Evolutionary conservation across 2,329 filamentous ascomycete species (phyloP), one percentile per base, ranked within the genome.

Genomic region (Phoma sp.): DNA sequence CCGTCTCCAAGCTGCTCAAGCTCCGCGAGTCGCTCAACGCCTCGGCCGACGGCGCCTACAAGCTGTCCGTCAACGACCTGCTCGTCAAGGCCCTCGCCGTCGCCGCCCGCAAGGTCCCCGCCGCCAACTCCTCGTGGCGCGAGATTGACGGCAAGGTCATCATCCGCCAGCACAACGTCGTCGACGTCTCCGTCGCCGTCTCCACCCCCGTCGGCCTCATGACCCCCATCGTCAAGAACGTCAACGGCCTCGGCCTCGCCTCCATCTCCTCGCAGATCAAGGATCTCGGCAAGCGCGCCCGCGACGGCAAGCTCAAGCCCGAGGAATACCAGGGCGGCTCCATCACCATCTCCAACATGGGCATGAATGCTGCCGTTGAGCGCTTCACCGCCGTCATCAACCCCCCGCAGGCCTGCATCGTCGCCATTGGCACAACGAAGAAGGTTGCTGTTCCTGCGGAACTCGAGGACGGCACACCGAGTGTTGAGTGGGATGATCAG

Each of bases 281-380:
- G 84, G 92, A 96, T 74, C 90, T 99, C 50, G 93, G 93, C 75
- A 96, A 96, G 87, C 91, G 92, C 76, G 95, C 95, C 60, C 87
- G 92, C 59, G 95, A 98, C 68, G 91, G 91, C 81, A 99, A 98
- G 87, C 90, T 99, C 70, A 98, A 98, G 89, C 95, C 95, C 40
- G 93, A 99, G 78, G 93, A 99, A 81, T 99, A 96, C 87, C 93
- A 97, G 84, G 95, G 95, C 51, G 95, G 95, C 76, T 96, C 92
- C 76, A 96, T 99, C 81, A 97, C 93, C 78, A 98, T 99, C 80
- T 96, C 91, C 81, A 99, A 99, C 87, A 96, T 99, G 95, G 95
- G 95, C 79, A 99, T 99, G 95, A 99, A 99, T 86, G 74, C 88
- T 40, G 93, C 95, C 43, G 89, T 99, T 60, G 93, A 98, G 80